Evolutionary conservation across 2,329 filamentous ascomycete genomes (phyloP).

Genomic region (Cladosporium colombiae): DNA sequence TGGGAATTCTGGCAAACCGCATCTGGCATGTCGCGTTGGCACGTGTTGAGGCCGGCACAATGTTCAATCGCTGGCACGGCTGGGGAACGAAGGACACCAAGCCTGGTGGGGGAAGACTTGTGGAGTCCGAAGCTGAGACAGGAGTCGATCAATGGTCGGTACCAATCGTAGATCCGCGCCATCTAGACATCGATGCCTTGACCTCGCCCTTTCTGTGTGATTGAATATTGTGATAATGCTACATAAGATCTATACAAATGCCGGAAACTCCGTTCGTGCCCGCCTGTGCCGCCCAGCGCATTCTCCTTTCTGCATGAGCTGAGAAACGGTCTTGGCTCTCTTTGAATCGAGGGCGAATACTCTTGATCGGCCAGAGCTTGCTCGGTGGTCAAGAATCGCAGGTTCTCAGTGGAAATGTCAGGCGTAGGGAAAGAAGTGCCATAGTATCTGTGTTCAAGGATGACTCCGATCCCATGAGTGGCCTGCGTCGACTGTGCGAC

Average conservation of each 20-base stretch:
- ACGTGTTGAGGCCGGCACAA: background rate
- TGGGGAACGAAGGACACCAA: background rate
- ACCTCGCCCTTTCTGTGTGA: background rate
- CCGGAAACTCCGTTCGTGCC: background rate
- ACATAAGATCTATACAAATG: constrained; percentile 5
- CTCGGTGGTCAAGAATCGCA: constrained; percentile 81
- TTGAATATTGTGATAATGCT: constrained; percentile 5
- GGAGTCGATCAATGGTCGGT: background rate
- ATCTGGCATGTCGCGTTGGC: background rate
- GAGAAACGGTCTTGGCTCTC: background rate
- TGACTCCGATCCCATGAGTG: constrained; percentile 72
- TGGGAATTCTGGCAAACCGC: background rate
- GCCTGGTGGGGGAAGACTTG: background rate
- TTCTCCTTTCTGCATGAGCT: background rate
- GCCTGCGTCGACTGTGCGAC: constrained; percentile 68
- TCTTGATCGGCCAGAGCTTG: constrained; percentile 64
- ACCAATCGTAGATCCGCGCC: constrained; percentile 5
- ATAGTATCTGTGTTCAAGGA: constrained; percentile 88
- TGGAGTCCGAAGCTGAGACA: constrained; percentile 1
- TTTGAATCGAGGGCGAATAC: background rate
- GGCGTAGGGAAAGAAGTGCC: constrained; percentile 70
- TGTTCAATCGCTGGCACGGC: background rate
- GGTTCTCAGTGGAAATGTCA: constrained; percentile 66
- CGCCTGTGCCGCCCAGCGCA: background rate
- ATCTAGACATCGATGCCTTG: background rate